Evolutionary conservation across 495 filamentous ascomycete genomes (phyloP).

Genomic region (Hypomontagnella monticulosa): DNA sequence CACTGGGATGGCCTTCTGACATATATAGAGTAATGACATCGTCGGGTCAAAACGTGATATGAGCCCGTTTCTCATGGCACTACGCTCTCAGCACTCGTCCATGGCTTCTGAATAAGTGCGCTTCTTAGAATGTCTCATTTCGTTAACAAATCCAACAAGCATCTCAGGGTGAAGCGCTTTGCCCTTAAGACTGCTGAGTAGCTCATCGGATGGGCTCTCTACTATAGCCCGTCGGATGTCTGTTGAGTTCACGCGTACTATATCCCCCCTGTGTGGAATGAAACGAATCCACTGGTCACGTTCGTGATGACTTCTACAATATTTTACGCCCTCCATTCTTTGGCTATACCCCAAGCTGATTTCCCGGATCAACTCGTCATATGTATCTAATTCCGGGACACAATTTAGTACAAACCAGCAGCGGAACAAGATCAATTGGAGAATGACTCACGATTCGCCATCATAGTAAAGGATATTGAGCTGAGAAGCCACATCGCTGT

Average conservation of each 20-base stretch:
- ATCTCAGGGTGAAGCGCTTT: constrained; percentile 11
- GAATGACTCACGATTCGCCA: background rate
- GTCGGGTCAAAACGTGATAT: too few species aligned
- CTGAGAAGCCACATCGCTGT: constrained; percentile 7
- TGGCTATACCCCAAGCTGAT: background rate
- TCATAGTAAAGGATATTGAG: constrained; percentile 6
- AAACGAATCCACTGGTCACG: constrained; percentile 3
- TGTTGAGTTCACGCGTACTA: background rate
- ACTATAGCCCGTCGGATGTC: constrained; percentile 10
- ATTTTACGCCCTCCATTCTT: background rate
- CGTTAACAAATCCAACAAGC: background rate
- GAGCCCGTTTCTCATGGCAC: too few species aligned
- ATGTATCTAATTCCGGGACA: background rate
- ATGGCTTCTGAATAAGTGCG: too few species aligned
- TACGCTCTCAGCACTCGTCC: too few species aligned
- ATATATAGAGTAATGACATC: too few species aligned
- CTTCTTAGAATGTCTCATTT: background rate
- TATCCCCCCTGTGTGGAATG: background rate
- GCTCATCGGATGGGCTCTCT: background rate
- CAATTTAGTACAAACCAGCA: background rate
- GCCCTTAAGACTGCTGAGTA: constrained; percentile 11
- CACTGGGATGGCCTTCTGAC: too few species aligned
- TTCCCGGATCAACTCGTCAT: background rate
- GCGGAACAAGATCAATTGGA: background rate
- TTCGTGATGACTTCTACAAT: background rate